Conservation (phyloP, 2,329 filamentous ascomycete species). For the Xylogone sp. region DNA sequence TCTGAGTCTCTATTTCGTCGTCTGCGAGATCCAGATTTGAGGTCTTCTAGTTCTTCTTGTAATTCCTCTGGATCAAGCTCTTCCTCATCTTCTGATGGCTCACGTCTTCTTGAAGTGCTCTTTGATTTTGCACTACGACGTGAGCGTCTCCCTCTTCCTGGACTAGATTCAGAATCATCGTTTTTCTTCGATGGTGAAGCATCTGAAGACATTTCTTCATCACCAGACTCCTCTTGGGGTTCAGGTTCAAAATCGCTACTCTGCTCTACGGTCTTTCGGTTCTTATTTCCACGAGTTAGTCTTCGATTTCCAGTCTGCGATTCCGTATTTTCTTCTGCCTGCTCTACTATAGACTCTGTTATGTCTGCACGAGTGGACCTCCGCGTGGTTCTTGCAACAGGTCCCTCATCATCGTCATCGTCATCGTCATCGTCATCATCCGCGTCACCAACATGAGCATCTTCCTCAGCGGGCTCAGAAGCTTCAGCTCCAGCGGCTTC, state of each 20-base stretch:
- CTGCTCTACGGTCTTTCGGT: slow-evolving; percentile 22
- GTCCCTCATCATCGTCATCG: slow-evolving; percentile 21
- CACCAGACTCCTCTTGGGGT: slow-evolving; percentile 44
- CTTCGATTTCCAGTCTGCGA: slow-evolving; percentile 21
- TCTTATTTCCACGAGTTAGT: slow-evolving; percentile 21
- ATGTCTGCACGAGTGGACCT: slow-evolving; percentile 32
- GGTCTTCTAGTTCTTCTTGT: slow-evolving; percentile 61
- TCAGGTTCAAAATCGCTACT: slow-evolving; percentile 30
- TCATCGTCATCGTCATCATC: slow-evolving; percentile 29
- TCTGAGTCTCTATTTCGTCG: slow-evolving; percentile 46
- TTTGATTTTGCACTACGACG: slow-evolving; percentile 34
- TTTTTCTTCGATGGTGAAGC: slow-evolving; percentile 29
- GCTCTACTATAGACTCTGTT: slow-evolving; percentile 14
- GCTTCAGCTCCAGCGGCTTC: slow-evolving; percentile 4
- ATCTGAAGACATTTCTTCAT: slow-evolving; percentile 39
- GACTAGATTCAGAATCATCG: slow-evolving; percentile 38
- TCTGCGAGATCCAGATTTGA: slow-evolving; percentile 43
- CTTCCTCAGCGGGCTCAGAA: slow-evolving; percentile 10
- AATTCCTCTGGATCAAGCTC: slow-evolving; percentile 61
- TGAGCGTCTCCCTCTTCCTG: slow-evolving; percentile 45
- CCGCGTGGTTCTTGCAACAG: slow-evolving; percentile 38
- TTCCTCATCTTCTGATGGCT: slow-evolving; percentile 49
- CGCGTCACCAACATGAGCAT: slow-evolving; percentile 11
- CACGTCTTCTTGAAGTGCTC: slow-evolving; percentile 41
- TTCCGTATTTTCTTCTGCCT: slow-evolving; percentile 45